Conservation (phyloP, 305 asterid genomes). For the Fraxinus sp. region DNA sequence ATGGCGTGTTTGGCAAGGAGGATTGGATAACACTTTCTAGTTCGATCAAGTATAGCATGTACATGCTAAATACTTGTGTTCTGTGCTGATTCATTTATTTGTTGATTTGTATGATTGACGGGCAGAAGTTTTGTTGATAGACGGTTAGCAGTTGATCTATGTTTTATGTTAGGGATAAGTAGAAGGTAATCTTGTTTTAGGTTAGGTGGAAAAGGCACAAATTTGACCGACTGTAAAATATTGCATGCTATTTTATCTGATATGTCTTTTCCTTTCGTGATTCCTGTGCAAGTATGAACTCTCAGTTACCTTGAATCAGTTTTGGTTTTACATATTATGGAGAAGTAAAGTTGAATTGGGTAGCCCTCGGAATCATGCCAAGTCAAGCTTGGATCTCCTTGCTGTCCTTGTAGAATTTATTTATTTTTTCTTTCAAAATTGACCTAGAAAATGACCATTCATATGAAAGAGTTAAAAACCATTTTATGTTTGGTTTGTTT, state of each 20-base stretch:
- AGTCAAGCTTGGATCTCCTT: too few species aligned
- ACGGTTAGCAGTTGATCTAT: background rate
- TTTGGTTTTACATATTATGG: background rate
- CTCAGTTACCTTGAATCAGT: background rate
- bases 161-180: slow-evolving; percentile 4
- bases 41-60: background rate
- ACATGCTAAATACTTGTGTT: slow-evolving; percentile 15
- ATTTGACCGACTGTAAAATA: background rate
- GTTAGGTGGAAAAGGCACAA: background rate
- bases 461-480: too few species aligned
- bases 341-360: background rate
- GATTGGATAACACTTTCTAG: background rate
- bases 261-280: background rate
- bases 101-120: slow-evolving; percentile 26
- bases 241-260: background rate
- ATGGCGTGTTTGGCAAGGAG: background rate
- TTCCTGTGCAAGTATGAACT: background rate
- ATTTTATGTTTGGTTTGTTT: too few species aligned
- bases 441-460: too few species aligned
- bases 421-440: too few species aligned
- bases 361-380: too few species aligned
- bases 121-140: slow-evolving; percentile 6
- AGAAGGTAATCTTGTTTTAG: background rate
- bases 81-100: slow-evolving; percentile 46
- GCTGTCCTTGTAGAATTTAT: too few species aligned